Evolutionary conservation across 495 filamentous ascomycete genomes (phyloP).

Genomic region (Aspergillus funiculosus): DNA sequence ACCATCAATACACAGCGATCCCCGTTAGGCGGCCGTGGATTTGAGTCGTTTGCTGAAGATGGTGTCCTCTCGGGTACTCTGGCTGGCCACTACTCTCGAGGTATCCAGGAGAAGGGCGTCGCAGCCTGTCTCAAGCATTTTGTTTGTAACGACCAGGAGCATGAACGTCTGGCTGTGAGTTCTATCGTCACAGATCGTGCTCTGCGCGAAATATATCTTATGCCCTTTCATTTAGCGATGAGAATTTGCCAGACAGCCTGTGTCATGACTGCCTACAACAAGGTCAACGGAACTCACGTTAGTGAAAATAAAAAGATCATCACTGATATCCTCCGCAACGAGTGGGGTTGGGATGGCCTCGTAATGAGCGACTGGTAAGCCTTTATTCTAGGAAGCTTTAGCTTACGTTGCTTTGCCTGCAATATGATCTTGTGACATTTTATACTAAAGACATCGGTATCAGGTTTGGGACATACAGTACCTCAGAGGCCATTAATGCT

Average conservation of each 20-base stretch:
- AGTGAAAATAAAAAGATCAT: conserved; percentile 61
- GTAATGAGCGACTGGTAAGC: conserved; percentile 70
- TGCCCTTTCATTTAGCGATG: conserved; percentile 68
- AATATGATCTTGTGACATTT: no score
- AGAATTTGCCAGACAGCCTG: conserved; percentile 58
- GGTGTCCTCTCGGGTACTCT: conserved; percentile 63
- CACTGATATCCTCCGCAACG: conserved; percentile 57
- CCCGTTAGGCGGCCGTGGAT: conserved; percentile 70
- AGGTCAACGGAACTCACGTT: conserved; percentile 65
- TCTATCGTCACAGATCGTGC: conserved; percentile 63
- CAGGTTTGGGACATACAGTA: conserved; percentile 61
- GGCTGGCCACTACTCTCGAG: conserved; percentile 60
- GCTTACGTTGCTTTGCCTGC: no score
- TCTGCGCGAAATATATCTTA: conserved; percentile 69
- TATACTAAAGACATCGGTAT: no score
- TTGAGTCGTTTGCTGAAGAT: conserved; percentile 77
- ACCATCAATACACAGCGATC: conserved; percentile 75
- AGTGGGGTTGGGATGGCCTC: conserved; percentile 66
- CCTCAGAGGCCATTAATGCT: conserved; percentile 59
- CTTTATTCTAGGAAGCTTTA: not conserved
- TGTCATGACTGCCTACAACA: conserved; percentile 74
- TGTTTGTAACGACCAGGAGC: conserved; percentile 76
- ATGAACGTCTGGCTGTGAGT: conserved; percentile 61
- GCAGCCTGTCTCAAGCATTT: conserved; percentile 75
- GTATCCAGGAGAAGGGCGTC: conserved; percentile 65